Percentiles rank a stretch among this genome's conserved stretches.
Evolutionary conservation across 164 flowering plant genomes (phyloP).

Genomic region (Vitis vinifera): DNA sequence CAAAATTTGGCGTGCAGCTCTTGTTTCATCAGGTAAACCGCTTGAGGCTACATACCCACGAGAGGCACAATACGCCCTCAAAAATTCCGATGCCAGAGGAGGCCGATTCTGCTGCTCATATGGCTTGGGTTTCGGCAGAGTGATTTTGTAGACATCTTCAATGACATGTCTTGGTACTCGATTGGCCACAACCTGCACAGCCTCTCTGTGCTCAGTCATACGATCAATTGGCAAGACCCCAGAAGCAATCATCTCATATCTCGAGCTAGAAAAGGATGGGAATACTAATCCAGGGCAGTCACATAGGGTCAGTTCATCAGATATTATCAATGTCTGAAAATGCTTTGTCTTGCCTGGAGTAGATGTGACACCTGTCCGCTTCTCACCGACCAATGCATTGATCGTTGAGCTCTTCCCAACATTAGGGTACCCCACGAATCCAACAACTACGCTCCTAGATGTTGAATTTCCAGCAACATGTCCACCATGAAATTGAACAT

Average conservation of each 20-base stretch:
- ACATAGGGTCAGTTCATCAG: conserved; percentile 78
- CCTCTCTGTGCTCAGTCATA: conserved; percentile 89
- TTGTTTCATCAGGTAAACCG: conserved; percentile 94
- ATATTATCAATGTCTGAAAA: conserved; percentile 87
- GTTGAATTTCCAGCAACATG: conserved; percentile 13
- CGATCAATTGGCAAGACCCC: conserved; percentile 93
- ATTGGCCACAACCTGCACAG: conserved; percentile 86
- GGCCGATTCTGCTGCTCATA: conserved; percentile 80
- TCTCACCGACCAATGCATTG: conserved; percentile 91
- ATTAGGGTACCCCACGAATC: conserved; percentile 96
- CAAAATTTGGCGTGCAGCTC: conserved; percentile 76
- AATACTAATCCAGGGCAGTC: conserved; percentile 98
- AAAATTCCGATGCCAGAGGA: conserved; percentile 72
- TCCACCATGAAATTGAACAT: conserved; percentile 14
- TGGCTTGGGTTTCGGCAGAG: conserved; percentile 81
- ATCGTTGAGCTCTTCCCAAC: conserved; percentile 98
- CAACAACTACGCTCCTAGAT: conserved; percentile 59
- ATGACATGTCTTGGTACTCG: conserved; percentile 62
- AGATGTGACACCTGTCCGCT: conserved; percentile 88
- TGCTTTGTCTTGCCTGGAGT: conserved; percentile 99
- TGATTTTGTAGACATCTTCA: conserved; percentile 70
- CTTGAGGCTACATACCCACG: conserved; percentile 86
- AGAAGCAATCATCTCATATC: conserved; percentile 90
- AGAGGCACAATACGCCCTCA: conserved; percentile 81
- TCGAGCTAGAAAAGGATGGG: conserved; percentile 93